A percentile compares a stretch with the other conserved stretches of the same genome.
These are phyloP conservation scores for Pyrenopolyporus hunteri DNA, from an alignment of 495 filamentous ascomycete species.

Conservation along the genomic window DNA sequence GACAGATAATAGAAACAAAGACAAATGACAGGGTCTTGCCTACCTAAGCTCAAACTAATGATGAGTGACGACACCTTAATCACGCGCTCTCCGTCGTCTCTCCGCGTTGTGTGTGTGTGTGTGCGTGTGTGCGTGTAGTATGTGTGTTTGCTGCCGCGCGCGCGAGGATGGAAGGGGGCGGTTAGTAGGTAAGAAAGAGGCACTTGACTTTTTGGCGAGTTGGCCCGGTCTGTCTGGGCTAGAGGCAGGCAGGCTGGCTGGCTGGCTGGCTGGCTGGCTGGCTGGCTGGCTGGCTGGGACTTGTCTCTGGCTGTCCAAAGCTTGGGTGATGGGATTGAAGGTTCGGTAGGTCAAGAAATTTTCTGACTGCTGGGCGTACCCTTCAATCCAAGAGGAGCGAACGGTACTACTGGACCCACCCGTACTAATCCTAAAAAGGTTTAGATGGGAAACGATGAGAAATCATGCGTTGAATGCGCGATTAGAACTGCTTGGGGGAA, in stretches of 20 bases:
- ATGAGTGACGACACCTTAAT: slow-evolving; percentile 26
- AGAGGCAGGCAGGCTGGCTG: slow-evolving; percentile 14
- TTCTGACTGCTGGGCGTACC: slow-evolving; percentile 18
- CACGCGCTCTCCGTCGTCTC: slow-evolving; percentile 1
- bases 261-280: background rate
- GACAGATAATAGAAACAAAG: slow-evolving; percentile 1
- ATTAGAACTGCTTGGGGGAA: slow-evolving; percentile 24
- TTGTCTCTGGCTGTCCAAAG: background rate
- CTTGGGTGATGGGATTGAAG: slow-evolving; percentile 26
- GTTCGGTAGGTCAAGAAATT: slow-evolving; percentile 37
- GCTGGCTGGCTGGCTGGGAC: background rate
- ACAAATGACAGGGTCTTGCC: slow-evolving; percentile 29
- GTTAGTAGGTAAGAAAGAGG: slow-evolving; percentile 24
- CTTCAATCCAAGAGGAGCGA: slow-evolving; percentile 29
- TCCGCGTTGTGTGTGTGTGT: background rate
- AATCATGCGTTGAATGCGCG: slow-evolving; percentile 34
- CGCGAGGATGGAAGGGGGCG: slow-evolving; percentile 21
- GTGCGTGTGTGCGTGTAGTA: background rate
- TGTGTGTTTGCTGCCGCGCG: slow-evolving; percentile 28
- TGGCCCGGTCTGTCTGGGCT: slow-evolving; percentile 28
- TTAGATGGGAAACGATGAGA: slow-evolving; percentile 24
- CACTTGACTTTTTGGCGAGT: slow-evolving; percentile 34
- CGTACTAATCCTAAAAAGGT: slow-evolving; percentile 20
- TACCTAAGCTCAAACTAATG: slow-evolving; percentile 34
- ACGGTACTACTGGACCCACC: slow-evolving; percentile 27